Percentiles rank a stretch among this genome's conserved stretches.
phyloP scores from a whole-genome alignment of 2,329 filamentous ascomycete genomes.

The Cladorrhinum sp. region DNA sequence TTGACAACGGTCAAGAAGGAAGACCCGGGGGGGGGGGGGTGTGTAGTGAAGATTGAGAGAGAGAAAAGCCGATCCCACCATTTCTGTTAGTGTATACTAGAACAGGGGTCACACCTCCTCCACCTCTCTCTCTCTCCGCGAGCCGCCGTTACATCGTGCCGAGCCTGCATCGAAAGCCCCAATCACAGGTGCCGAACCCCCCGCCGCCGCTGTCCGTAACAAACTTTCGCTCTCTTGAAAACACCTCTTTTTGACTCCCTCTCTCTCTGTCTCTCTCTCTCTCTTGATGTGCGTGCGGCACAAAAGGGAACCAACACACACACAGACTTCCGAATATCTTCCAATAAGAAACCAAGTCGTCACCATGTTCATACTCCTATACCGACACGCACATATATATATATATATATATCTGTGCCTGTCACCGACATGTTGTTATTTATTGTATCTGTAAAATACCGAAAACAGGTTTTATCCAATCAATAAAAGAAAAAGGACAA shows the following conservation, averaged over 20 bases:
- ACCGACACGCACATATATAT: too few relatives aligned
- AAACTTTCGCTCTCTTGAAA: not conserved
- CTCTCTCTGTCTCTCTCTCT: too few relatives aligned
- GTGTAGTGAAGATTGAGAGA: not conserved
- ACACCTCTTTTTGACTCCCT: not conserved
- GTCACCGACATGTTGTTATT: too few relatives aligned
- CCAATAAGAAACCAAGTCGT: too few relatives aligned
- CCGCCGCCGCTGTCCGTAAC: not conserved
- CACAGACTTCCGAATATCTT: too few relatives aligned
- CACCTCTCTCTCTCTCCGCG: not conserved
- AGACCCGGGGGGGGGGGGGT: not conserved
- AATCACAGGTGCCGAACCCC: slow-evolving; percentile 7
- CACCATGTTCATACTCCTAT: too few relatives aligned
- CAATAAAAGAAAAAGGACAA: too few relatives aligned
- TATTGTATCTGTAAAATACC: too few relatives aligned
- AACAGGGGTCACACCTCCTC: not conserved
- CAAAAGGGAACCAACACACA: not conserved
- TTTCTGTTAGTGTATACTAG: too few relatives aligned
- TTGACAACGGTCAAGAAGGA: not conserved
- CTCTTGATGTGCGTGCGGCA: not conserved
- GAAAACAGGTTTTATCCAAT: too few relatives aligned
- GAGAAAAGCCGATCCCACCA: not conserved
- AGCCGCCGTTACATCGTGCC: slow-evolving; percentile 8
- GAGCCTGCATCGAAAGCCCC: not conserved
- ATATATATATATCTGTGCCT: not conserved